These are phyloP conservation scores for Vitis cinerea DNA, from an alignment of 164 flowering plant species.

Conservation along the genomic window DNA sequence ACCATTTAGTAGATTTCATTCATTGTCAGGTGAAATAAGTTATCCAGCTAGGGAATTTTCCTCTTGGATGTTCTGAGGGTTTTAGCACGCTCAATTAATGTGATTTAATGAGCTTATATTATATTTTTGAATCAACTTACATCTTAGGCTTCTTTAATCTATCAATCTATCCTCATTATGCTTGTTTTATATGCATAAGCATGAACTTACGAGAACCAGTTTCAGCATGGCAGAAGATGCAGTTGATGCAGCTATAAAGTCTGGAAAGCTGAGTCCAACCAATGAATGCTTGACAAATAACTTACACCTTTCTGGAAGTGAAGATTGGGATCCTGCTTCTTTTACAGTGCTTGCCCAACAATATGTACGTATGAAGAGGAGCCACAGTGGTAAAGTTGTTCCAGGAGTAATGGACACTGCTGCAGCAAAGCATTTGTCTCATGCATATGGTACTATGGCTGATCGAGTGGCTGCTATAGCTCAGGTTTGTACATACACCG, in stretches of 20 bases:
- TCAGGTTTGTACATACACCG: constrained; percentile 54
- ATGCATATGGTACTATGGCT: constrained; percentile 86
- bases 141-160: too few relatives aligned
- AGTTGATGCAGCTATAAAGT: constrained; percentile 80
- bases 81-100: too few relatives aligned
- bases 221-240: constrained; percentile 99
- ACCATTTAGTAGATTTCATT: not conserved
- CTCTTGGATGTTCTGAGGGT: not conserved
- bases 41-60: not conserved
- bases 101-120: too few relatives aligned
- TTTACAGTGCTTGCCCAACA: constrained; percentile 92
- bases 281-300: constrained; percentile 58
- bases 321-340: constrained; percentile 89
- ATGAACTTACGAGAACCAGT: constrained; percentile 17
- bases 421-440: constrained; percentile 90
- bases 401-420: constrained; percentile 97
- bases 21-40: not conserved
- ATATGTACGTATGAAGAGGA: constrained; percentile 80
- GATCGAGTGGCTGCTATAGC: constrained; percentile 85
- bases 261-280: constrained; percentile 75
- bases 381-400: constrained; percentile 76
- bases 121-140: too few relatives aligned
- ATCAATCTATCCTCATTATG: not conserved
- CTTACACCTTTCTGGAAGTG: constrained; percentile 74
- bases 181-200: not conserved